A percentile compares a stretch with the other conserved stretches of the same genome.
phyloP scores from a whole-genome alignment of 306 rosid species.

The Rosa chinensis region DNA sequence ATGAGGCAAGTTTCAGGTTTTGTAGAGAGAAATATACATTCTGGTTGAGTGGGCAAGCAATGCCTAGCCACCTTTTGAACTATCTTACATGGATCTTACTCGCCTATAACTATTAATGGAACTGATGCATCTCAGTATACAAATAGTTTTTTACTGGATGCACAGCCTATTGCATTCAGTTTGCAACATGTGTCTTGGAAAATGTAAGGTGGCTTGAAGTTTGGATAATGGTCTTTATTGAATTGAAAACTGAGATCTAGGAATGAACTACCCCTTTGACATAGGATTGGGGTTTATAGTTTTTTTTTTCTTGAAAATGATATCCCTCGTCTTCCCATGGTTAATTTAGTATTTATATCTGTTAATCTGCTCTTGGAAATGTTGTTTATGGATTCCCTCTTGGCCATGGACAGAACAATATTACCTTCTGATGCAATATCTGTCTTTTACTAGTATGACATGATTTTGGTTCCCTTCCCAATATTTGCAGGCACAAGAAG shows the following conservation, averaged over 20 bases:
- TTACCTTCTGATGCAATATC: neutral
- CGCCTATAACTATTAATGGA: neutral
- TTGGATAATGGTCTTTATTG: neutral
- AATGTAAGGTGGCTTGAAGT: neutral
- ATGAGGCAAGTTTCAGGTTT: neutral
- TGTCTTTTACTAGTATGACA: neutral
- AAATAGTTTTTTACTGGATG: neutral
- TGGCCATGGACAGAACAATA: neutral
- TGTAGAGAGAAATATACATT: neutral
- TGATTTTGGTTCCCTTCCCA: neutral
- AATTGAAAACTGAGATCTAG: neutral
- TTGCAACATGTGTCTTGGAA: neutral
- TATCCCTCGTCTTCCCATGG: neutral
- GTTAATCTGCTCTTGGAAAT: neutral
- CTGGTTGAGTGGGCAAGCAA: neutral
- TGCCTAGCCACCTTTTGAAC: neutral
- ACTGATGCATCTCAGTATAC: neutral
- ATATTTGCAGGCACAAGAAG: constrained; percentile 61
- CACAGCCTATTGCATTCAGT: neutral
- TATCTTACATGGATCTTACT: neutral
- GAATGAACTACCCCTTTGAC: neutral
- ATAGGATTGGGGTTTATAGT: neutral
- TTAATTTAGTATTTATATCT: neutral
- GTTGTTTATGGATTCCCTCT: neutral
- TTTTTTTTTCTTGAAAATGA: neutral